Evolutionary conservation across 2,329 filamentous ascomycete genomes (phyloP).

Genomic region (Trichoderma asperellum): DNA sequence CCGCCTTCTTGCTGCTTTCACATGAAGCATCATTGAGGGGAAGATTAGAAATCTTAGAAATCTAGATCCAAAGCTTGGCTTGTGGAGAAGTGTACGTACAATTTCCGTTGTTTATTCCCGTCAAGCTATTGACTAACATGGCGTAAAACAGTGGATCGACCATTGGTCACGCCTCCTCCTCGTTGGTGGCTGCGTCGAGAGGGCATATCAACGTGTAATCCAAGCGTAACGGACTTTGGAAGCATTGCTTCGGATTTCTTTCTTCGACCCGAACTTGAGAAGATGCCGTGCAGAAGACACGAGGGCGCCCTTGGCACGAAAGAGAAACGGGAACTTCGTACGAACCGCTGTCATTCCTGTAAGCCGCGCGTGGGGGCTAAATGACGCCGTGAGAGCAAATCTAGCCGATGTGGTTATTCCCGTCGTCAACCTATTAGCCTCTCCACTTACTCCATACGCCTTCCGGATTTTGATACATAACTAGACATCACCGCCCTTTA

Average conservation of each 20-base stretch:
- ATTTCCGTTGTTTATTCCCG: slow-evolving; percentile 25
- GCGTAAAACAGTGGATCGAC: slow-evolving; percentile 1
- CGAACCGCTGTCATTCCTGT: neutral
- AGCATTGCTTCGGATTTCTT: neutral
- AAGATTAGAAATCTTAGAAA: slow-evolving; percentile 15
- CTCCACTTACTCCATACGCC: slow-evolving; percentile 18
- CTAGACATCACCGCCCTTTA: neutral
- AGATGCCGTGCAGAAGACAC: neutral
- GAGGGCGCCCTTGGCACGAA: neutral
- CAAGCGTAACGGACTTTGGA: neutral
- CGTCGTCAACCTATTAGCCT: slow-evolving; percentile 11
- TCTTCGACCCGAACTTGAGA: neutral
- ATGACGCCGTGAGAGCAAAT: slow-evolving; percentile 10
- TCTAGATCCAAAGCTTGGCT: slow-evolving; percentile 18
- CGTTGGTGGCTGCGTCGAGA: neutral
- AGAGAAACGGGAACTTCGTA: neutral
- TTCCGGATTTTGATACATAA: slow-evolving; percentile 10
- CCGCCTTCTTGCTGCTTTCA: neutral
- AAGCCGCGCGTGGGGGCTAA: slow-evolving; percentile 17
- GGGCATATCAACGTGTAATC: neutral
- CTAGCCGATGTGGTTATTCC: slow-evolving; percentile 22
- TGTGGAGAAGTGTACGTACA: slow-evolving; percentile 1
- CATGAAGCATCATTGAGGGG: neutral
- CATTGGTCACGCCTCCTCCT: neutral
- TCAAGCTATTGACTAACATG: slow-evolving; percentile 9